These are phyloP conservation scores for Penicillium canariense DNA, from an alignment of 495 filamentous ascomycete genomes.

Conservation along the genomic window DNA sequence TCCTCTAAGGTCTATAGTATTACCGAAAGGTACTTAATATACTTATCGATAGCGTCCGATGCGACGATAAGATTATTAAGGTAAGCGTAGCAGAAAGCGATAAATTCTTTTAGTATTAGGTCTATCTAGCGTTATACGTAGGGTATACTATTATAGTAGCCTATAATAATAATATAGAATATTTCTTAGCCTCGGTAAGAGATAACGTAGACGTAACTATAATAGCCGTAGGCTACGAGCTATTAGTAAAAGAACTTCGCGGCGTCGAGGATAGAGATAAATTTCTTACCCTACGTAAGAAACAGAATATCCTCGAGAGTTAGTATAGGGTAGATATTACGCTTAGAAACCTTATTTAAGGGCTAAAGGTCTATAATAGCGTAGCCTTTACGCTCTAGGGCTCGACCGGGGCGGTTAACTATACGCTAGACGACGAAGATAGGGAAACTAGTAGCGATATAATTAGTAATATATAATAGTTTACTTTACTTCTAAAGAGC, in stretches of 20 bases:
- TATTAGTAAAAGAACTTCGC: slow-evolving; percentile 1
- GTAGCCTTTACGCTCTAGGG: too few species aligned
- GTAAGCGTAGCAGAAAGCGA: neutral
- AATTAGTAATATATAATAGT: neutral
- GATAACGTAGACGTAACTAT: neutral
- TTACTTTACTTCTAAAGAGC: neutral
- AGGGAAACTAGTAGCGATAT: neutral
- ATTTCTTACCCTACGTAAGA: neutral
- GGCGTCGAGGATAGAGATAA: neutral
- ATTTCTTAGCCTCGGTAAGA: neutral
- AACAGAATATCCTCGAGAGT: neutral
- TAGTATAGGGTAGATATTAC: neutral
- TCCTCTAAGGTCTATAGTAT: neutral
- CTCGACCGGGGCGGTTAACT: too few species aligned
- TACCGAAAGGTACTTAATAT: neutral
- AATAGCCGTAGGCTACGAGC: too few species aligned
- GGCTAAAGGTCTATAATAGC: neutral
- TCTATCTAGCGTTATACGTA: neutral
- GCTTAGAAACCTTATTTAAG: neutral
- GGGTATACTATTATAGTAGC: neutral
- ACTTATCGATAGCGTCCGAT: neutral
- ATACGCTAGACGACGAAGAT: neutral
- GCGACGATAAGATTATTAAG: neutral
- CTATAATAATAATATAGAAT: neutral
- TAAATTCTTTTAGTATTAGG: neutral